Evolutionary conservation across 768 basidiomycete species (phyloP), one percentile per base, ranked within the genome.

Genomic region (Tubosaeta sp.): DNA sequence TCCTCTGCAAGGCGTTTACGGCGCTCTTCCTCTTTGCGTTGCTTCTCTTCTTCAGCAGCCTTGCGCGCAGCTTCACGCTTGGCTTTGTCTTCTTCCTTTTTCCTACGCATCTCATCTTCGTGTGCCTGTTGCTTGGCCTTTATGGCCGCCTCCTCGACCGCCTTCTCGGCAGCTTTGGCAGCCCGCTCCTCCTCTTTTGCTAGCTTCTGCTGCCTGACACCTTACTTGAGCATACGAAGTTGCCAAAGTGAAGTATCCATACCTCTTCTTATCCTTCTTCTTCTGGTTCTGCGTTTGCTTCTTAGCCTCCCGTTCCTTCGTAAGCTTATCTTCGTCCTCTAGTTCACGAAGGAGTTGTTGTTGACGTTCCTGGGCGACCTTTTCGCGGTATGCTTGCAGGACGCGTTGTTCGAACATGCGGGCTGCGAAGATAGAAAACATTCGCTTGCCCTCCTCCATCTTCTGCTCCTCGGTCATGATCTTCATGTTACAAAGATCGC

Each of bases 371-470:
- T 95, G 92, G 12, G 97, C 95, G 16, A 98, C 91, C 70, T 91
- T 87, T 73, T 98, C 95, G 34, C 95, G 88, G 65, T 95, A 98
- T 13, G 95, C 93, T 63, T 93, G 88, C 50, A 97, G 82, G 35
- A 98, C 97, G 22, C 97, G 86, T 71, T 97, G 95, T 73, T 99
- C 97, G 69, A 99, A 98, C 95, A 98, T 97, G 49, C 97, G 84
- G 39, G 97, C 97, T 14, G 97, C 97, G 63, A 99, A 99, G 71
- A 99, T 97, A 58, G 93, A 94, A 76, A 99, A 99, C 97, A 99
- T 99, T 46, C 91, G 83, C 70, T 95, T 93, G 59, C 97, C 97
- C 73, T 98, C 97, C 71, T 97, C 95, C 88, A 95, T 95, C 73
- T 95, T 95, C 73, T 97, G 91, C 70, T 92, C 90, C 69, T 97